Conservation (phyloP, 257 asterid genomes). For the Gynochthodes officinalis region DNA sequence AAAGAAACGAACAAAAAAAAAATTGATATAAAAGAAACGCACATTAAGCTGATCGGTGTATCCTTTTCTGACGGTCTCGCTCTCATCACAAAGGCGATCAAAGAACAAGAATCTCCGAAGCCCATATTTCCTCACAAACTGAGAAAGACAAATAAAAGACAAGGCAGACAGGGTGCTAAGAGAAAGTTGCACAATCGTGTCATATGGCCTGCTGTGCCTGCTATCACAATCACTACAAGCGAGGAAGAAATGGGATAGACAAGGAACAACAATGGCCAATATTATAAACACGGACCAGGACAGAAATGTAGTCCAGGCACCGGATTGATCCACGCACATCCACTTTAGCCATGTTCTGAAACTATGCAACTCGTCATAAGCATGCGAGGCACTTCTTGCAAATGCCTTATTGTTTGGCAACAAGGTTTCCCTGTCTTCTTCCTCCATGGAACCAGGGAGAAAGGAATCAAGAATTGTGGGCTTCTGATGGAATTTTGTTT, state of each 20-base stretch:
- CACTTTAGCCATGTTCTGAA: conserved; percentile 82
- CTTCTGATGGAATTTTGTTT: neutral
- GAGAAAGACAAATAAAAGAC: conserved; percentile 70
- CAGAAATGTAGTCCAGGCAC: conserved; percentile 45
- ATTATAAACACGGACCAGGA: conserved; percentile 69
- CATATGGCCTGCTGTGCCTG: conserved; percentile 72
- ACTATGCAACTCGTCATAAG: conserved; percentile 64
- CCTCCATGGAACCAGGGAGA: conserved; percentile 38
- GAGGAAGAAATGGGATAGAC: conserved; percentile 67
- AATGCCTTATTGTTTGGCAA: conserved; percentile 21
- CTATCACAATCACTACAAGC: conserved; percentile 69
- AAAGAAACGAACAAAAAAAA: neutral
- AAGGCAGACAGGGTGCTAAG: conserved; percentile 66
- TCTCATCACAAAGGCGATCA: conserved; percentile 77
- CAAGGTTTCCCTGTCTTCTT: conserved; percentile 26
- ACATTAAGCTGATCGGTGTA: conserved; percentile 73
- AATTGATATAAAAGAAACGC: conserved; percentile 26
- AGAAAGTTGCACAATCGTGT: conserved; percentile 75
- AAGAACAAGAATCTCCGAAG: conserved; percentile 76
- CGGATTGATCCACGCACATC: conserved; percentile 92
- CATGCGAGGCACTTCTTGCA: conserved; percentile 56
- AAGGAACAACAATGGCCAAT: conserved; percentile 57
- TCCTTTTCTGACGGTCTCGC: conserved; percentile 77
- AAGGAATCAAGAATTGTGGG: conserved; percentile 15
- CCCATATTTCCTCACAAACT: conserved; percentile 57